Evolutionary conservation across 2,329 filamentous ascomycete genomes (phyloP).

Genomic region (Xylaria sp.): DNA sequence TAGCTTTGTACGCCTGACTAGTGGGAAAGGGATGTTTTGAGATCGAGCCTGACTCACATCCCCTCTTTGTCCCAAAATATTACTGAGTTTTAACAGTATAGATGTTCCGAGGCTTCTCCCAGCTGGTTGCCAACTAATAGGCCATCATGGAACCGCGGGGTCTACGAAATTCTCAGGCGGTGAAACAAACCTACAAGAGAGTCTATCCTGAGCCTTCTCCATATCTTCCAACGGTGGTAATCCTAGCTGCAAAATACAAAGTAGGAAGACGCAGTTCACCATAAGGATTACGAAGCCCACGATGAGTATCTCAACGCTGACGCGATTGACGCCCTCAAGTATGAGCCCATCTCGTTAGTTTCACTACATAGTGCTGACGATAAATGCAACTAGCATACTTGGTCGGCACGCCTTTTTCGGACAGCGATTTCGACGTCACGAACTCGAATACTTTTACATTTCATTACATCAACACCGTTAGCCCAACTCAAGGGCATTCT

Average conservation of each 20-base stretch:
- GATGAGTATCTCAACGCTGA: neutral
- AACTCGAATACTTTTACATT: neutral
- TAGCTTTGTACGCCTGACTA: constrained; percentile 81
- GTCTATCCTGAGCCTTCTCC: too few species aligned
- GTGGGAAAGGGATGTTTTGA: constrained; percentile 57
- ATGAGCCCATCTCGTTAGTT: neutral
- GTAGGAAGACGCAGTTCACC: too few species aligned
- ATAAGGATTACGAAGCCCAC: too few species aligned
- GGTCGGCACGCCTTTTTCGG: neutral
- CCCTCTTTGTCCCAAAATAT: neutral
- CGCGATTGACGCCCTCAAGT: too few species aligned
- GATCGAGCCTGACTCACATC: neutral
- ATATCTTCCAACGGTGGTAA: too few species aligned
- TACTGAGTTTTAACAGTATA: constrained; percentile 1
- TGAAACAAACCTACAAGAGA: too few species aligned
- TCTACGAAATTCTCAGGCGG: too few species aligned
- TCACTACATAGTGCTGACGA: neutral
- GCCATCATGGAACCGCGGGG: too few species aligned
- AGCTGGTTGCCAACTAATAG: too few species aligned
- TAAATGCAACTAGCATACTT: constrained; percentile 1
- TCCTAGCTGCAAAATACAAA: too few species aligned
- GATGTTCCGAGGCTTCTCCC: neutral
- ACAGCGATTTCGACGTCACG: neutral
- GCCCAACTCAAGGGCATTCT: neutral
- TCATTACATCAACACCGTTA: too few species aligned